Evolutionary conservation across 257 asterid species (phyloP), one percentile per base, ranked within the genome.

Genomic region (Mitragyna speciosa): DNA sequence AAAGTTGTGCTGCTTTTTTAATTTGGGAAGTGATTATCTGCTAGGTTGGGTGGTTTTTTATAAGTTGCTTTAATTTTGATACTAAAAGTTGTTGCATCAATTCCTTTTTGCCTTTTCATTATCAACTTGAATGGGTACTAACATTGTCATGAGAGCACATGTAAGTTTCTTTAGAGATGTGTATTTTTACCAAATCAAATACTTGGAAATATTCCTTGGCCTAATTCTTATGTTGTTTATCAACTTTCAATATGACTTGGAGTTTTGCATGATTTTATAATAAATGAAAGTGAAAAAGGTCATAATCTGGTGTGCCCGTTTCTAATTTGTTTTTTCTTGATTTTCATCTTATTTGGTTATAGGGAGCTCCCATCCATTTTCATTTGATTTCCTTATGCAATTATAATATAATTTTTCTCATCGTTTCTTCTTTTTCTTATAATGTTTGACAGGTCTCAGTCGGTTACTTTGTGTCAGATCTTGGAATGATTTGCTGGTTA

Each of bases 401-500:
- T 12, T 59, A 36, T 61, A 4, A 41, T 33, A 70, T 22, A 24
- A 28, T 45, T 77, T 2, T 49, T 71, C 48, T 79, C 75, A 61
- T 75, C 78, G 39, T 39, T 67, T 83, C 63, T 77, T 76, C 76
- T n/a, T 61, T 76, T 79, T 76, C 77, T 39, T 68, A 66, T 81
- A 63, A 52, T 48, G 84, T 69, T 72, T 82, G 80, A 71, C 93
- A 95, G 98, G 82, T 91, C 45, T 93, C 99, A 71, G 93, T 90
- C 69, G 99, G 99, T 84, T 95, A 95, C 89, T 95, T 95, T 80
- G 68, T 92, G 59, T 78, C 97, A 70, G 99, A 95, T 87, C 94
- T 95, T 79, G 98, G 88, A 78, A 93, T 95, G 99, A 93, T 95
- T 79, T 91, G 96, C 85, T 95, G 98, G 97, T 51, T 88, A 74